A percentile compares a stretch with the other conserved stretches of the same genome.
Evolutionary conservation across 768 basidiomycete genomes (phyloP).

Genomic region (Hortiboletus campestris): DNA sequence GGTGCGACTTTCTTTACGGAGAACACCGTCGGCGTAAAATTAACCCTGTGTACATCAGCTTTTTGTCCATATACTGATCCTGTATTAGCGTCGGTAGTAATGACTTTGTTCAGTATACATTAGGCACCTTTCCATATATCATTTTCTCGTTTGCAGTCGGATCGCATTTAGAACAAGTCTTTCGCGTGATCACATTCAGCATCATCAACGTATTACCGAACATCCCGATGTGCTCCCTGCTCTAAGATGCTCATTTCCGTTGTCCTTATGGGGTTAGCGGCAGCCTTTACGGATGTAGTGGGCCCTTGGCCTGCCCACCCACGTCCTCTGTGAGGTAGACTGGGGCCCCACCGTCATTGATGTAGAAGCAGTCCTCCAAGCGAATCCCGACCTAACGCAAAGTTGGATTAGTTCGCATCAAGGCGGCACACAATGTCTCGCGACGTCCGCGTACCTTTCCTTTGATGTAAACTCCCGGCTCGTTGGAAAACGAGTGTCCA

Average conservation of each 20-base stretch:
- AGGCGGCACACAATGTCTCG: background rate
- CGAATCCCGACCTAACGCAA: slow-evolving; percentile 65
- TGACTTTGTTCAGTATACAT: slow-evolving; percentile 23
- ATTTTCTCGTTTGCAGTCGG: background rate
- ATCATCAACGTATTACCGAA: background rate
- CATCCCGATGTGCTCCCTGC: background rate
- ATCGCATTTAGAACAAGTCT: background rate
- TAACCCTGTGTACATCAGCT: slow-evolving; percentile 22
- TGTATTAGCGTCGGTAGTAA: slow-evolving; percentile 27
- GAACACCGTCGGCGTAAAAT: slow-evolving; percentile 11
- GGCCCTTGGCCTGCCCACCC: slow-evolving; percentile 52
- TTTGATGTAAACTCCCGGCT: slow-evolving; percentile 76
- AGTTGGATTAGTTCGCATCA: slow-evolving; percentile 11
- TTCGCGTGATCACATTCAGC: background rate
- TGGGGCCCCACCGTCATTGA: slow-evolving; percentile 51
- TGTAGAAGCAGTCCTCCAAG: slow-evolving; percentile 81
- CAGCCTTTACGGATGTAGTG: slow-evolving; percentile 33
- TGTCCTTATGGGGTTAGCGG: slow-evolving; percentile 12
- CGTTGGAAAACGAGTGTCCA: slow-evolving; percentile 80
- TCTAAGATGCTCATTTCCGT: slow-evolving; percentile 22
- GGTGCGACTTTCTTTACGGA: slow-evolving; percentile 11
- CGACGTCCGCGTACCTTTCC: slow-evolving; percentile 46
- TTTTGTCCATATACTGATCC: slow-evolving; percentile 29
- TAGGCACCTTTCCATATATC: slow-evolving; percentile 12
- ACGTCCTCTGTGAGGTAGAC: slow-evolving; percentile 62